A percentile compares a stretch with the other conserved stretches of the same genome.
These are phyloP conservation scores for Powellomyces hirtus DNA, from an alignment of 192 early-diverging fungal genomes.

Conservation along the genomic window DNA sequence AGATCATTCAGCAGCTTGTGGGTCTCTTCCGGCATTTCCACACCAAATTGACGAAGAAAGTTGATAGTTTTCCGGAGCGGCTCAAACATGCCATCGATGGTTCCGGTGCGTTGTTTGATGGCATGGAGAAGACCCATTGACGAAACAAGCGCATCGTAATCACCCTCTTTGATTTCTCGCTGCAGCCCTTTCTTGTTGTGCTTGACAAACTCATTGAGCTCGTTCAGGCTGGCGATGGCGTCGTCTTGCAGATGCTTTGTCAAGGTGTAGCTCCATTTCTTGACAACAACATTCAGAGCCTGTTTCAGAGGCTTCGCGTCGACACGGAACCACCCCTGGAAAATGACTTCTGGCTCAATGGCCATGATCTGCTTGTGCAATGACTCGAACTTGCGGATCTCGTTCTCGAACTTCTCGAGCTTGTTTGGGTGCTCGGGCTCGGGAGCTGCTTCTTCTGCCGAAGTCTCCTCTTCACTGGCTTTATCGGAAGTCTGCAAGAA, in stretches of 20 bases:
- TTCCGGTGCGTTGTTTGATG: conserved; percentile 54
- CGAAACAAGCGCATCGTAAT: conserved; percentile 54
- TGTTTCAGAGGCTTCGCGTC: conserved; percentile 63
- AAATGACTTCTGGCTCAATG: conserved; percentile 60
- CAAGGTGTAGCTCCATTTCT: conserved; percentile 67
- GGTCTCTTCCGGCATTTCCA: conserved; percentile 65
- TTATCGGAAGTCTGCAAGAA: conserved; percentile 47
- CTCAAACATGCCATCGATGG: conserved; percentile 64
- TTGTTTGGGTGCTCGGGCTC: conserved; percentile 43
- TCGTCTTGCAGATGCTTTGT: conserved; percentile 65
- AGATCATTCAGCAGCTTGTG: conserved; percentile 65
- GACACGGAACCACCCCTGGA: conserved; percentile 61
- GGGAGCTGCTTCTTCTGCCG: conserved; percentile 19
- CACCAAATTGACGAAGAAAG: conserved; percentile 59
- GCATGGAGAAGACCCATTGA: conserved; percentile 65
- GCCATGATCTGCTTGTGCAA: conserved; percentile 67
- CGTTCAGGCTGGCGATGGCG: conserved; percentile 54
- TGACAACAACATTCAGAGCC: conserved; percentile 60
- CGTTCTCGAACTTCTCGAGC: conserved; percentile 64
- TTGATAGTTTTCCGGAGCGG: conserved; percentile 65
- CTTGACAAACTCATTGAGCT: conserved; percentile 58
- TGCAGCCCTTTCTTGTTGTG: conserved; percentile 55
- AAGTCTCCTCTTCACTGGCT: conserved; percentile 29
- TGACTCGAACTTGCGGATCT: conserved; percentile 62
- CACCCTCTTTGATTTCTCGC: conserved; percentile 60